Percentiles rank a stretch among this genome's conserved stretches.
phyloP scores from a whole-genome alignment of 495 filamentous ascomycete genomes.

The Aspergillus egyptiacus region DNA sequence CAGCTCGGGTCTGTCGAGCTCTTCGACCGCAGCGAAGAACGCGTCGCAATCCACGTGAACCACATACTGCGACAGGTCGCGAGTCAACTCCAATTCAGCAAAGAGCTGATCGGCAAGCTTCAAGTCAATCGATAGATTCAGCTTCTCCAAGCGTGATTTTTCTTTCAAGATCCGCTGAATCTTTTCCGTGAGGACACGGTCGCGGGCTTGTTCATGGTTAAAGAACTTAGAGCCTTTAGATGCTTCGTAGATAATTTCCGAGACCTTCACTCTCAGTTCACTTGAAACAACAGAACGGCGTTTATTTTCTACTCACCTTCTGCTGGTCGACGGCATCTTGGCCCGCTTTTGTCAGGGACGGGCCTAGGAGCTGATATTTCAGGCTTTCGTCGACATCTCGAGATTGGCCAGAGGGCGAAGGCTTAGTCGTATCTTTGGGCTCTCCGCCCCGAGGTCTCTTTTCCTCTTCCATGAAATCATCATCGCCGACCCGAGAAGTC shows the following conservation, averaged over 20 bases:
- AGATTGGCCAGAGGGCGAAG: background rate
- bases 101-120: conserved; percentile 78
- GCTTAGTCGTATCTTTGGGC: conserved; percentile 8
- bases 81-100: conserved; percentile 64
- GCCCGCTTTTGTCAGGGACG: conserved; percentile 88
- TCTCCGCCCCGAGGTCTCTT: conserved; percentile 24
- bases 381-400: conserved; percentile 45
- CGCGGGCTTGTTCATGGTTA: conserved; percentile 78
- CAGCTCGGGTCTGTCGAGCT: conserved; percentile 83
- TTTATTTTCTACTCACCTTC: conserved; percentile 52
- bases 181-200: conserved; percentile 78
- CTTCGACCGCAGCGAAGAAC: conserved; percentile 95
- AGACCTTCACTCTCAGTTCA: conserved; percentile 50
- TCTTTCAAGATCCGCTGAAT: conserved; percentile 73
- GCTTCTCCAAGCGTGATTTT: conserved; percentile 69
- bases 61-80: conserved; percentile 79
- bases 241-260: conserved; percentile 94
- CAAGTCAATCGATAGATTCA: conserved; percentile 66
- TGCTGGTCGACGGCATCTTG: conserved; percentile 91
- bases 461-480: conserved; percentile 17
- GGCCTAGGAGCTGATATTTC: conserved; percentile 75
- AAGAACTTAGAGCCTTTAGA: conserved; percentile 97
- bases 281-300: background rate
- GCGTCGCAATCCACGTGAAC: conserved; percentile 97
- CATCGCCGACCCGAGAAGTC: background rate